Percentiles rank a stretch among this genome's conserved stretches.
phyloP scores from a whole-genome alignment of 2,329 filamentous ascomycete species.

The Fusarium buharicum region DNA sequence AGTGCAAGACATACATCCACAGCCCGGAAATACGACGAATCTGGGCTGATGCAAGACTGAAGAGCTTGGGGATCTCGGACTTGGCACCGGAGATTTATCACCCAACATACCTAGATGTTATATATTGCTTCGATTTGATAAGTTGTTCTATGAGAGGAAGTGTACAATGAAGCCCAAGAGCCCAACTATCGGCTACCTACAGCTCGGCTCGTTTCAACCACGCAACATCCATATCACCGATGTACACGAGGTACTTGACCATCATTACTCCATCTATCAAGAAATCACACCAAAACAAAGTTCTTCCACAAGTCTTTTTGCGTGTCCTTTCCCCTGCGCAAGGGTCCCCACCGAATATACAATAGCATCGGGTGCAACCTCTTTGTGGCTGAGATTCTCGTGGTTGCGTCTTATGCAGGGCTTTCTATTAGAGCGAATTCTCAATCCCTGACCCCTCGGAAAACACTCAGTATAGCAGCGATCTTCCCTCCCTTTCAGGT shows the following conservation, averaged over 20 bases:
- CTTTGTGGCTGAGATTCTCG: slow-evolving; percentile 7
- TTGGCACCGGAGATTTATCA: slow-evolving; percentile 3
- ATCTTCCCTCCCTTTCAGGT: slow-evolving; percentile 12
- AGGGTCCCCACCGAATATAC: slow-evolving; percentile 14
- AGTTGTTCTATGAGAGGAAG: not conserved
- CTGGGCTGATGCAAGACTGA: not conserved
- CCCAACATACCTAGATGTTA: slow-evolving; percentile 1
- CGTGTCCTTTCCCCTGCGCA: slow-evolving; percentile 16
- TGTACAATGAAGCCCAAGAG: no score
- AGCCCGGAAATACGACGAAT: slow-evolving; percentile 6
- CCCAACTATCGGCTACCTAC: slow-evolving; percentile 19
- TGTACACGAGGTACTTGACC: not conserved
- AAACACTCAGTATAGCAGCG: not conserved
- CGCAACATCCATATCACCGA: slow-evolving; percentile 16
- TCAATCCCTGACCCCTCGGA: slow-evolving; percentile 5
- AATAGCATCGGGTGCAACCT: slow-evolving; percentile 21
- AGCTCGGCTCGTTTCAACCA: slow-evolving; percentile 18
- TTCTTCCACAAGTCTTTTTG: not conserved
- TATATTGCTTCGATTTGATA: slow-evolving; percentile 10
- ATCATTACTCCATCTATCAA: not conserved
- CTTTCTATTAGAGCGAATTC: slow-evolving; percentile 3
- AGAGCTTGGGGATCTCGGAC: not conserved
- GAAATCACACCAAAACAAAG: not conserved
- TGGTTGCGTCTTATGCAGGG: slow-evolving; percentile 17
- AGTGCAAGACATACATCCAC: not conserved